phyloP scores from a whole-genome alignment of 2,329 filamentous ascomycete species.

The Alternaria arborescens region DNA sequence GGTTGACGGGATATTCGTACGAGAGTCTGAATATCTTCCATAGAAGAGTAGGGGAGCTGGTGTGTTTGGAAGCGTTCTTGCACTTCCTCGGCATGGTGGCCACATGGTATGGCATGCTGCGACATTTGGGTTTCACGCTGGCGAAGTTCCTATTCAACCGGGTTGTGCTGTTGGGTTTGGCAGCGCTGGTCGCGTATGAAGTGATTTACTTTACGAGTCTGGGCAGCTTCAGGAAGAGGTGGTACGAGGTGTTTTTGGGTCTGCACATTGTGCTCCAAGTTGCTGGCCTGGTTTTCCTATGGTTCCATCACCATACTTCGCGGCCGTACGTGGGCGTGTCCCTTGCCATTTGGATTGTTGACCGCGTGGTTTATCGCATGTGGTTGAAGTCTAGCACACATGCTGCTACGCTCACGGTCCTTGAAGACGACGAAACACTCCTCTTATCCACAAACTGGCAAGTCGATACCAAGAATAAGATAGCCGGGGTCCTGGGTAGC shows the following conservation, averaged over 20 bases:
- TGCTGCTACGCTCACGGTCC: slow-evolving; percentile 60
- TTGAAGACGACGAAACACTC: slow-evolving; percentile 66
- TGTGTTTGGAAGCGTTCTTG: slow-evolving; percentile 67
- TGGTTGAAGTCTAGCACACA: slow-evolving; percentile 60
- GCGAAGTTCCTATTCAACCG: slow-evolving; percentile 60
- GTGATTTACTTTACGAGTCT: slow-evolving; percentile 69
- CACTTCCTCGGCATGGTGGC: slow-evolving; percentile 65
- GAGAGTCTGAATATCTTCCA: slow-evolving; percentile 73
- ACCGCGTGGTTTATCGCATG: slow-evolving; percentile 66
- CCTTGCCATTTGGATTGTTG: slow-evolving; percentile 65
- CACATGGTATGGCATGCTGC: slow-evolving; percentile 63
- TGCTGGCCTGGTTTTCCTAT: slow-evolving; percentile 64
- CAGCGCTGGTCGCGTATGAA: slow-evolving; percentile 66
- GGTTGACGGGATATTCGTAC: slow-evolving; percentile 70
- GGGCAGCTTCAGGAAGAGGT: slow-evolving; percentile 65
- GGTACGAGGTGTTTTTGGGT: slow-evolving; percentile 70
- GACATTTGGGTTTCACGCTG: slow-evolving; percentile 60
- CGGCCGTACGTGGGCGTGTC: slow-evolving; percentile 63
- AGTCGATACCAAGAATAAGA: slow-evolving; percentile 22
- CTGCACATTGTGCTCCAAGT: slow-evolving; percentile 67
- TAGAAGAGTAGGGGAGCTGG: slow-evolving; percentile 67
- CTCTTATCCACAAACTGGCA: slow-evolving; percentile 59
- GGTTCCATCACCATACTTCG: slow-evolving; percentile 65
- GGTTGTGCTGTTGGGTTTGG: slow-evolving; percentile 64
- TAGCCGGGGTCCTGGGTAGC: slow-evolving; percentile 21